Evolutionary conservation across 495 filamentous ascomycete genomes (phyloP).

Genomic region (Penicillium atrosanguineum): DNA sequence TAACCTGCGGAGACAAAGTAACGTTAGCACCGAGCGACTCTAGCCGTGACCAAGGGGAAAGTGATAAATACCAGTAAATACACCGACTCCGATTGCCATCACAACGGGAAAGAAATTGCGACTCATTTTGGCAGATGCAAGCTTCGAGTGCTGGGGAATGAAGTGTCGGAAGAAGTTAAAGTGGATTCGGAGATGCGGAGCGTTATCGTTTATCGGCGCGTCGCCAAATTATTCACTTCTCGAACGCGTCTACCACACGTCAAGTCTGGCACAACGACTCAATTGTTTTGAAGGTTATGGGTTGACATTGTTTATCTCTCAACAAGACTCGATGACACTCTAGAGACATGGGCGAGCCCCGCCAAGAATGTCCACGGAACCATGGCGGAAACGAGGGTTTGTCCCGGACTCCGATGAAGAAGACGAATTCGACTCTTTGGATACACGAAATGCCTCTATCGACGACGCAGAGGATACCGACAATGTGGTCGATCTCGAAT

Average conservation of each 20-base stretch:
- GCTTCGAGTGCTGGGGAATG: neutral
- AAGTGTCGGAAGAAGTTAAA: constrained; percentile 1
- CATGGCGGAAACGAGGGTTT: constrained; percentile 61
- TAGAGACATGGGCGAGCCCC: constrained; percentile 43
- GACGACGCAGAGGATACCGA: constrained; percentile 7
- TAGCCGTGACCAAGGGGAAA: too few relatives aligned
- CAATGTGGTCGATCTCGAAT: constrained; percentile 14
- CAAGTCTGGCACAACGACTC: neutral
- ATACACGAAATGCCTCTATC: constrained; percentile 15
- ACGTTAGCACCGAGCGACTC: constrained; percentile 10
- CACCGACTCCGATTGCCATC: constrained; percentile 40
- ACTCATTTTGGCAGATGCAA: constrained; percentile 29
- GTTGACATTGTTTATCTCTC: neutral
- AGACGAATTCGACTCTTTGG: constrained; percentile 46
- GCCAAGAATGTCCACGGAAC: constrained; percentile 53
- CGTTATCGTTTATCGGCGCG: constrained; percentile 23
- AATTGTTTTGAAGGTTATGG: neutral
- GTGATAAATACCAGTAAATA: constrained; percentile 33
- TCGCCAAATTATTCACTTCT: constrained; percentile 20
- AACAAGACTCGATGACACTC: constrained; percentile 23
- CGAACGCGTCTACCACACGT: constrained; percentile 32
- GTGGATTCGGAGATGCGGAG: constrained; percentile 16
- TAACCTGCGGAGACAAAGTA: constrained; percentile 25
- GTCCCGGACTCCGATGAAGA: constrained; percentile 63
- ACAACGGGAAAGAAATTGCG: constrained; percentile 39